phyloP scores from a whole-genome alignment of 148 eudicot species.

The Rhododendron molle region DNA sequence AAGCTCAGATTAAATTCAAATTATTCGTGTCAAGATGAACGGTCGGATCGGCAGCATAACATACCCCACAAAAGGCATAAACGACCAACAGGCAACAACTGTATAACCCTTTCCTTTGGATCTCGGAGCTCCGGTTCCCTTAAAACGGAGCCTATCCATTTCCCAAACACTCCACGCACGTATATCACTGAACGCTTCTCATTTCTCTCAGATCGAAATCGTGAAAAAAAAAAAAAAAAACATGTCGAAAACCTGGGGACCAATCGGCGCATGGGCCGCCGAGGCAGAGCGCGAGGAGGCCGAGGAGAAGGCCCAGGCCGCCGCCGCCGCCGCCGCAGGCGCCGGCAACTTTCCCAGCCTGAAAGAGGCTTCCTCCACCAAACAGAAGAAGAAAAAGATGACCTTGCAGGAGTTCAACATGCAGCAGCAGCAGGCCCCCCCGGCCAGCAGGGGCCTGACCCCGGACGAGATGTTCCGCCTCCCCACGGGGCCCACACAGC shows the following conservation, averaged over 20 bases:
- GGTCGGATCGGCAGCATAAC: too few species aligned
- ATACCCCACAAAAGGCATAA: background rate
- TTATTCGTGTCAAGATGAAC: too few species aligned
- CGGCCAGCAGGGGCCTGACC: constrained; percentile 23
- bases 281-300: constrained; percentile 71
- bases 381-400: constrained; percentile 12
- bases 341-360: constrained; percentile 14
- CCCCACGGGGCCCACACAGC: constrained; percentile 76
- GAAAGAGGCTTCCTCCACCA: constrained; percentile 4
- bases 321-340: constrained; percentile 21
- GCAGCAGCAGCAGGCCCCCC: constrained; percentile 28
- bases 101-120: background rate
- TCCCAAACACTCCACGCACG: background rate
- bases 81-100: background rate
- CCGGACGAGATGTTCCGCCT: constrained; percentile 51
- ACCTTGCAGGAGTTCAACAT: constrained; percentile 3
- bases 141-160: constrained; percentile 4
- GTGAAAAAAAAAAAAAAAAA: background rate
- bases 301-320: constrained; percentile 38
- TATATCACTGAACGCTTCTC: background rate
- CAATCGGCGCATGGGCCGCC: constrained; percentile 80
- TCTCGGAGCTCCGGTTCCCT: constrained; percentile 5
- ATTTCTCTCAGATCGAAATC: background rate
- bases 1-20: too few species aligned
- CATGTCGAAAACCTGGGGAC: constrained; percentile 71